Base-by-base conservation (phyloP, 1,284 basidiomycete species). In the Megacollybia platyphylla region DNA sequence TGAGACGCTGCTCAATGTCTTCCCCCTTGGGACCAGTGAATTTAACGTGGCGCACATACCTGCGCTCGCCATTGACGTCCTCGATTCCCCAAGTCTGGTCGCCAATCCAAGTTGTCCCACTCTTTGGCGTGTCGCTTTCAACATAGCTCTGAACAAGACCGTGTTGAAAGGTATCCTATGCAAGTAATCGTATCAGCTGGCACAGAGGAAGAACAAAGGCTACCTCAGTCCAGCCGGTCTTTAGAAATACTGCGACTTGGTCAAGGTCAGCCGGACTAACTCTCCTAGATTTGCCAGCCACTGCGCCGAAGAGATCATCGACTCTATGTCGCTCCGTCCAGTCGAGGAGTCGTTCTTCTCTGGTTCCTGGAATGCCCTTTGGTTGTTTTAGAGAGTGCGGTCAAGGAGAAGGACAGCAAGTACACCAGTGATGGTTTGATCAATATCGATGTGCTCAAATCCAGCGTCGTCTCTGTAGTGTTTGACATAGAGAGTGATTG, bases 11-110 rank as follows among this genome's bases (percentile, higher is more conserved):
- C 45, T 71, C 60, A 43, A 85, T 71, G 29, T 74, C 67, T 50
- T 81, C 69, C n/a, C 62, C 70, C 20, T 63, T 51, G 1, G 79
- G 70, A 4, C 78, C 79, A n/a, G 68, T 75, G 57, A 86, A 85
- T 51, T 71, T 65, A 48, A 84, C 58, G 50, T 73, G 76, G 44
- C 82, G 64, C 9, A 66, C 62, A 51, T 85, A 74, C 47, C 77
- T 65, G 51, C 76, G 70, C 54, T 76, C 75, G 9, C 65, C 72
- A 15, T 77, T 59, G 46, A 82, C 59, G 2, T 59, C 62, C 51
- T 83, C 69, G 32, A 86, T 70, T 17, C 84, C 84, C 81, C 83
- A 87, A 4, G 70, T 67, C 82, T 78, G 74, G 37, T 70, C 53
- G 11, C 67, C 76, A 43, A 61, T 69, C 77, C 77, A 80, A 5